Evolutionary conservation across 148 eudicot genomes (phyloP).

Genomic region (Cornus controversa): DNA sequence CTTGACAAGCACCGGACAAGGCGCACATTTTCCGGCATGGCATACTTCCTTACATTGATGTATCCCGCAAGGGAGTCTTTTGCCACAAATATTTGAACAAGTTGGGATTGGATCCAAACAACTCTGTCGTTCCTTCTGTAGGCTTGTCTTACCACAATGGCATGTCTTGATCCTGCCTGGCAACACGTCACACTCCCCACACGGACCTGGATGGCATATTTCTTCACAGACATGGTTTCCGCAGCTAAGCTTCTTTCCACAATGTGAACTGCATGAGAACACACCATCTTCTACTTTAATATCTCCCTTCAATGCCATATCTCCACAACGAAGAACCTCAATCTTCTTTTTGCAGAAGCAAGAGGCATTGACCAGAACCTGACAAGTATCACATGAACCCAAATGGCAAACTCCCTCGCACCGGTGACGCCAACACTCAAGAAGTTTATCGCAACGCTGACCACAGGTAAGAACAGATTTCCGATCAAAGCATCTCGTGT

Average conservation of each 20-base stretch:
- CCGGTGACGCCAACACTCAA: constrained; percentile 71
- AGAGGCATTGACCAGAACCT: constrained; percentile 59
- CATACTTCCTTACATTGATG: constrained; percentile 69
- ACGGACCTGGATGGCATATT: constrained; percentile 82
- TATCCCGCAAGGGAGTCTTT: constrained; percentile 70
- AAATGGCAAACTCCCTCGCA: constrained; percentile 71
- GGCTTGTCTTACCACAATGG: constrained; percentile 74
- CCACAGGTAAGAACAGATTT: constrained; percentile 79
- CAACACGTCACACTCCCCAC: constrained; percentile 79
- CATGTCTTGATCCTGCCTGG: constrained; percentile 72
- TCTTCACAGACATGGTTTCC: constrained; percentile 74
- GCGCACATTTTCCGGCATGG: constrained; percentile 73
- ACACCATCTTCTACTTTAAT: constrained; percentile 59
- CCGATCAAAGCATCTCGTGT: constrained; percentile 77
- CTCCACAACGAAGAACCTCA: constrained; percentile 82
- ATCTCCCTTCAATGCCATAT: constrained; percentile 76
- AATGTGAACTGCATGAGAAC: constrained; percentile 62
- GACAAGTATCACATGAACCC: constrained; percentile 78
- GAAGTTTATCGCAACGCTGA: constrained; percentile 66
- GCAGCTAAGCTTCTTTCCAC: constrained; percentile 62
- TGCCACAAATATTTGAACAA: constrained; percentile 65
- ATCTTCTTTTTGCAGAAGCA: constrained; percentile 86
- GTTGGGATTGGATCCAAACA: constrained; percentile 87
- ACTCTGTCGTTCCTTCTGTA: constrained; percentile 51
- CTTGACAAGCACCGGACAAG: constrained; percentile 64